These are phyloP conservation scores for Geotrichum candidum DNA, from an alignment of 1,139 yeast species.

Conservation along the genomic window DNA sequence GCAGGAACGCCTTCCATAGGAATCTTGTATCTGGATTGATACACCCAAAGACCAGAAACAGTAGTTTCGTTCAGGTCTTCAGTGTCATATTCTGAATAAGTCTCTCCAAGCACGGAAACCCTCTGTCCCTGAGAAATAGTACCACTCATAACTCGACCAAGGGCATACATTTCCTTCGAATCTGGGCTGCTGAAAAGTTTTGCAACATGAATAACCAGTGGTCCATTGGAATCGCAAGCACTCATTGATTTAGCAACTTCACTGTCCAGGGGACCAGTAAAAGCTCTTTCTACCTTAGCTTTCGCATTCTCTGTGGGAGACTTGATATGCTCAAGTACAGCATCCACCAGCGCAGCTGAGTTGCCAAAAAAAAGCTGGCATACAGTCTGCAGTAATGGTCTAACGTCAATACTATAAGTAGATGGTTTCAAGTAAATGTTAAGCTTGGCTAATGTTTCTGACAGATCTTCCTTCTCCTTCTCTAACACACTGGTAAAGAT, in stretches of 20 bases:
- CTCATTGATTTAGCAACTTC: conserved; percentile 23
- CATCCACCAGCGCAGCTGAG: conserved; percentile 51
- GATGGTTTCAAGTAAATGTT: conserved; percentile 31
- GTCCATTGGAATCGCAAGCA: conserved; percentile 38
- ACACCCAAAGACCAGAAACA: conserved; percentile 49
- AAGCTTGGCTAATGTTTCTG: conserved; percentile 40
- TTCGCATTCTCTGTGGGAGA: conserved; percentile 40
- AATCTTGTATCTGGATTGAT: conserved; percentile 67
- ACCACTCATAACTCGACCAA: conserved; percentile 63
- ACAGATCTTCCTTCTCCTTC: conserved; percentile 42
- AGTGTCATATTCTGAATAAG: conserved; percentile 46
- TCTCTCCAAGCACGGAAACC: conserved; percentile 56
- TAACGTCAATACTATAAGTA: conserved; percentile 46
- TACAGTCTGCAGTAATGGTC: conserved; percentile 50
- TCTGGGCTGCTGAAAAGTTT: conserved; percentile 54
- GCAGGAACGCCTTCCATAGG: conserved; percentile 50
- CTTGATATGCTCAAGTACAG: conserved; percentile 37
- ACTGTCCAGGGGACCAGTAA: conserved; percentile 30
- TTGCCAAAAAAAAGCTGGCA: conserved; percentile 51
- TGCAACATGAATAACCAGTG: conserved; percentile 52
- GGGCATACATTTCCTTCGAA: conserved; percentile 43
- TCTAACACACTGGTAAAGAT: conserved; percentile 58
- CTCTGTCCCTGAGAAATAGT: conserved; percentile 43
- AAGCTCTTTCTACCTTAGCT: conserved; percentile 25
- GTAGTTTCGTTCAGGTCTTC: conserved; percentile 43